phyloP scores from a whole-genome alignment of 2,329 filamentous ascomycete genomes.

The Verticillium klebahnii region DNA sequence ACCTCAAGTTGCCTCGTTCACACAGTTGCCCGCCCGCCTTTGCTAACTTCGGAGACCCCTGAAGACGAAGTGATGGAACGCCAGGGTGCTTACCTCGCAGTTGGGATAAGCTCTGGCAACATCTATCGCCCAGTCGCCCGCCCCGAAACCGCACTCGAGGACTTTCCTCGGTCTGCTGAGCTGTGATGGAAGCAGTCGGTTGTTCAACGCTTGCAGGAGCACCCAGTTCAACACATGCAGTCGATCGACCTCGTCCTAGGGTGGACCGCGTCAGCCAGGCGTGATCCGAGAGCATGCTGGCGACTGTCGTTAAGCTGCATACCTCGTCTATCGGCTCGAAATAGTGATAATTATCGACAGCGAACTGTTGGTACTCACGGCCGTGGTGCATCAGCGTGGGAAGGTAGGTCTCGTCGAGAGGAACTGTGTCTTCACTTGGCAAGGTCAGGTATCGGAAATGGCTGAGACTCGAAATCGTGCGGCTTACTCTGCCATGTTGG shows the following conservation, averaged over 20 bases:
- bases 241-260: slow-evolving; percentile 62
- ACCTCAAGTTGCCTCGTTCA: background rate
- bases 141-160: slow-evolving; percentile 69
- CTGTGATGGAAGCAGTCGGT: slow-evolving; percentile 66
- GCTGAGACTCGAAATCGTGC: background rate
- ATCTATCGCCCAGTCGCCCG: slow-evolving; percentile 66
- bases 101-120: slow-evolving; percentile 60
- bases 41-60: background rate
- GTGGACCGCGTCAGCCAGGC: slow-evolving; percentile 4
- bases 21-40: no score
- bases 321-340: slow-evolving; percentile 71
- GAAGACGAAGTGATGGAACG: background rate
- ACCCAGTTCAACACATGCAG: slow-evolving; percentile 60
- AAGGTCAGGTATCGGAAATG: slow-evolving; percentile 16
- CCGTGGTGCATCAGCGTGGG: slow-evolving; percentile 57
- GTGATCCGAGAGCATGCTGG: slow-evolving; percentile 6
- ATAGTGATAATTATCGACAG: slow-evolving; percentile 60
- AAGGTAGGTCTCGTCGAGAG: slow-evolving; percentile 53
- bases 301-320: slow-evolving; percentile 16
- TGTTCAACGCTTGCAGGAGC: slow-evolving; percentile 60
- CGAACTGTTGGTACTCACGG: slow-evolving; percentile 63
- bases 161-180: slow-evolving; percentile 52
- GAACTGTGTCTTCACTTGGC: slow-evolving; percentile 43
- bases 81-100: slow-evolving; percentile 51
- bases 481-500: slow-evolving; percentile 11